Evolutionary conservation across 805 yeast species (phyloP).

Genomic region (Lipomyces spencermartinsiae): DNA sequence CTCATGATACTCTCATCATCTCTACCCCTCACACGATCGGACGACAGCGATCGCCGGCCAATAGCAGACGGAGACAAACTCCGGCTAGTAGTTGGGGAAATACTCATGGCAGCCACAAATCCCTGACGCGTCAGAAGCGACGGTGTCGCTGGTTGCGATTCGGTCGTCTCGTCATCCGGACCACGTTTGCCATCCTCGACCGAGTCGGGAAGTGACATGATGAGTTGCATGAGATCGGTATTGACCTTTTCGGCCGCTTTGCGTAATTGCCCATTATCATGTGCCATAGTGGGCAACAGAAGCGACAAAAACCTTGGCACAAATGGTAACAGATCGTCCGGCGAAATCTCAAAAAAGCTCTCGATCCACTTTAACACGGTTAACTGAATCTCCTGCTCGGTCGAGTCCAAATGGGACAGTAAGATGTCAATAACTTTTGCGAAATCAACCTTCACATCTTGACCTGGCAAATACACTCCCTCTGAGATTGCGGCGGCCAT

Average conservation of each 20-base stretch:
- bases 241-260: conserved; percentile 65
- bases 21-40: conserved; percentile 14
- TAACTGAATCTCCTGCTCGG: conserved; percentile 76
- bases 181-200: conserved; percentile 34
- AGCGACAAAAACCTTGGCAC: conserved; percentile 77
- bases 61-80: conserved; percentile 29
- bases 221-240: conserved; percentile 59
- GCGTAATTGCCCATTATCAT: conserved; percentile 55
- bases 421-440: conserved; percentile 80
- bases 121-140: conserved; percentile 21
- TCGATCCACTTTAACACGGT: conserved; percentile 85
- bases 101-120: conserved; percentile 8
- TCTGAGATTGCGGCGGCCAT: conserved; percentile 49
- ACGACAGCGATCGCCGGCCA: conserved; percentile 24
- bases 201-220: conserved; percentile 51
- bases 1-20: conserved; percentile 31
- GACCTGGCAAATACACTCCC: conserved; percentile 71
- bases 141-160: conserved; percentile 21
- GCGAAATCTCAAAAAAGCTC: conserved; percentile 72
- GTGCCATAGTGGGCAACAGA: conserved; percentile 67
- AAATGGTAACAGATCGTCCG: conserved; percentile 73
- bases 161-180: conserved; percentile 8
- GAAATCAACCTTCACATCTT: conserved; percentile 81
- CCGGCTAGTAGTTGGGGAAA: conserved; percentile 21
- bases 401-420: conserved; percentile 76